Evolutionary conservation across 257 asterid species (phyloP).

Genomic region (Pogostemon cablin): DNA sequence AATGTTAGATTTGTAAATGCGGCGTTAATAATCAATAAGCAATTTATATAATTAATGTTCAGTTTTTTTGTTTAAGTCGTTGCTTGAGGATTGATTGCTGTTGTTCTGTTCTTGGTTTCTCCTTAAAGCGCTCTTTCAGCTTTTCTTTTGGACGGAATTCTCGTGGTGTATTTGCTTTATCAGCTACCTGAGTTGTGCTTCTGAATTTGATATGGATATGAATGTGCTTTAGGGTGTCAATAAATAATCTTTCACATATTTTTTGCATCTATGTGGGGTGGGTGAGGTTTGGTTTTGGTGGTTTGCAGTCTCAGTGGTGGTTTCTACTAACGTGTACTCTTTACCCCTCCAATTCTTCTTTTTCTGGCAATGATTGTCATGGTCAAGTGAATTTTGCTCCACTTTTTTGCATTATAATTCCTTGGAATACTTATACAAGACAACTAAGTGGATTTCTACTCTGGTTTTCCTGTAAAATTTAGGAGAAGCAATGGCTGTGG

Average conservation of each 20-base stretch:
- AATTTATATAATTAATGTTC: slow-evolving; percentile 17
- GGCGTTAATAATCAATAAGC: slow-evolving; percentile 13
- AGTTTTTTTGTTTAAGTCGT: slow-evolving; percentile 20
- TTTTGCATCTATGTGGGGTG: slow-evolving; percentile 25
- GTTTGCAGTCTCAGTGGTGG: slow-evolving; percentile 23
- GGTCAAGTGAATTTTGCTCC: slow-evolving; percentile 4
- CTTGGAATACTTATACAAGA: slow-evolving; percentile 2
- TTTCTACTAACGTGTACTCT: slow-evolving; percentile 10
- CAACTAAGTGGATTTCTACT: slow-evolving; percentile 21
- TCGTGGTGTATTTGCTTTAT: slow-evolving; percentile 25
- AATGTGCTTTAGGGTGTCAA: slow-evolving; percentile 7
- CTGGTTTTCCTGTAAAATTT: slow-evolving; percentile 29
- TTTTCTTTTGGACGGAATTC: slow-evolving; percentile 19
- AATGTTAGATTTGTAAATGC: slow-evolving; percentile 1
- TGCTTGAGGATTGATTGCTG: slow-evolving; percentile 24
- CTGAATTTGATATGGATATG: slow-evolving; percentile 9
- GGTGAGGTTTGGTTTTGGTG: slow-evolving; percentile 35
- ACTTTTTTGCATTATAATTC: slow-evolving; percentile 21
- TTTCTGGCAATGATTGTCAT: slow-evolving; percentile 16
- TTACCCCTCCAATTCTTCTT: slow-evolving; percentile 6
- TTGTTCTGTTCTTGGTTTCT: slow-evolving; percentile 29
- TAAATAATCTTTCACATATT: neutral
- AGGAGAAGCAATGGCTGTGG: slow-evolving; percentile 67
- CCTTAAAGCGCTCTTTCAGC: slow-evolving; percentile 27
- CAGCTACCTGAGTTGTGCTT: neutral